Evolutionary conservation across 2,329 filamentous ascomycete genomes (phyloP).

Genomic region (Lasiodiplodia gonubiensis): DNA sequence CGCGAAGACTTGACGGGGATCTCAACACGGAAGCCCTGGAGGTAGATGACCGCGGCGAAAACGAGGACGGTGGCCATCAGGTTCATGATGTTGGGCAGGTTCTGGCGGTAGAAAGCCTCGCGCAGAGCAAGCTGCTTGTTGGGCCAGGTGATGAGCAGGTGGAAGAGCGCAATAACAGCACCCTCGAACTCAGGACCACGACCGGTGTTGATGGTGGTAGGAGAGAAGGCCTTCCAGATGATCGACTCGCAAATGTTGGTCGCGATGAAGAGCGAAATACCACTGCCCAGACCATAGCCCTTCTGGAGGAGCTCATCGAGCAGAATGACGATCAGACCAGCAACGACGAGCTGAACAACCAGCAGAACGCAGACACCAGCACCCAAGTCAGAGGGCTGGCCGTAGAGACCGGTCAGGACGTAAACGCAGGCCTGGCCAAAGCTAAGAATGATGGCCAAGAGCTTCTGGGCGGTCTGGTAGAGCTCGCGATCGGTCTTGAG

Average conservation of each 20-base stretch:
- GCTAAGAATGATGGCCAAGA: constrained; percentile 86
- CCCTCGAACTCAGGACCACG: constrained; percentile 99
- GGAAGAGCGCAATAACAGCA: constrained; percentile 96
- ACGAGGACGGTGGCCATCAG: constrained; percentile 89
- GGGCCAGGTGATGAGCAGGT: constrained; percentile 96
- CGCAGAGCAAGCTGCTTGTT: constrained; percentile 99
- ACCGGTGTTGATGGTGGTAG: constrained; percentile 98
- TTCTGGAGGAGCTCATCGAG: constrained; percentile 99
- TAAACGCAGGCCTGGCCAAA: constrained; percentile 98
- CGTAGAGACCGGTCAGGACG: constrained; percentile 93
- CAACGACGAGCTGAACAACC: constrained; percentile 96
- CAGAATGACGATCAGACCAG: constrained; percentile 97
- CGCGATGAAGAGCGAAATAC: constrained; percentile 99
- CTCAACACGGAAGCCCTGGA: constrained; percentile 98
- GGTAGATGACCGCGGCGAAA: constrained; percentile 98
- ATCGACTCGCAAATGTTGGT: constrained; percentile 99
- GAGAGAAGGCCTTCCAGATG: constrained; percentile 99
- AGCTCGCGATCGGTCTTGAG: constrained; percentile 99
- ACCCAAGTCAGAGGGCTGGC: constrained; percentile 93
- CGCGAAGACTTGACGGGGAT: constrained; percentile 99
- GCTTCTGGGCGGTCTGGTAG: constrained; percentile 99
- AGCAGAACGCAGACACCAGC: constrained; percentile 98
- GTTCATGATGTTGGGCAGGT: constrained; percentile 99
- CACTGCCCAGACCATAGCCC: constrained; percentile 96
- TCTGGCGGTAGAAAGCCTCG: constrained; percentile 99